Evolutionary conservation across 108 stramenopile genomes (phyloP), one percentile per base, ranked within the genome.

Genomic region (Skeletonema costatum): DNA sequence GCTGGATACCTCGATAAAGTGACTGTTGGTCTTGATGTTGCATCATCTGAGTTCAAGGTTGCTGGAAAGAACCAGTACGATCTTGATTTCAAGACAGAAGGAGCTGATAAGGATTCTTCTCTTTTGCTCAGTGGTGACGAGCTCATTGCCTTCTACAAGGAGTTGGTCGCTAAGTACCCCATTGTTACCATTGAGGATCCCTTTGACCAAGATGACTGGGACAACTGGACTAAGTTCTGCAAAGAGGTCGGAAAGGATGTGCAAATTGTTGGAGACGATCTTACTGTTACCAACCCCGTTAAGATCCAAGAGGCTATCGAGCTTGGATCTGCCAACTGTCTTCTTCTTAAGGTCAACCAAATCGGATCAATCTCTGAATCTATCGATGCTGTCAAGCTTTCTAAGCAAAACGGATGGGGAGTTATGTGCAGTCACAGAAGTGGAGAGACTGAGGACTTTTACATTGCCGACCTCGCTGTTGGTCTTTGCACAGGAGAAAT

Each of bases 131-230:
- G 88, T 36, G 98, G 97, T 71, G 94, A 96, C 66, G 95, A 97
- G 80, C 94, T 99, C 70, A 91, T 93, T 60, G 95, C 95, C 65
- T 87, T 98, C 71, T 99, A 98, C 97, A 91, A 94, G 85, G 85
- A 96, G 58, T 71, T 97, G 69, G 83, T 85, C 71, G 85, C 78
- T 50, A 89, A 98, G 74, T 99, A 96, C 87, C 98, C 98, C 48
- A 99, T 99, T 86, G 95, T 98, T 41, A 98, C 98, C 64, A 99
- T 99, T 74, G 99, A 99, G 87, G 99, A 99, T 88, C 97, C 99
- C 69, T 99, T 99, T 80, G 99, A 99, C 79, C 97, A 99, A 86
- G 98, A 99, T 83, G 99, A 98, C 76, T 98, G 98, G 98, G 88
- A 85, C 69, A 98, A 98, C 95, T 99, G 97, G 97, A 69, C 85